phyloP scores from a whole-genome alignment of 495 filamentous ascomycete genomes.

The Daldinia bambusicola region DNA sequence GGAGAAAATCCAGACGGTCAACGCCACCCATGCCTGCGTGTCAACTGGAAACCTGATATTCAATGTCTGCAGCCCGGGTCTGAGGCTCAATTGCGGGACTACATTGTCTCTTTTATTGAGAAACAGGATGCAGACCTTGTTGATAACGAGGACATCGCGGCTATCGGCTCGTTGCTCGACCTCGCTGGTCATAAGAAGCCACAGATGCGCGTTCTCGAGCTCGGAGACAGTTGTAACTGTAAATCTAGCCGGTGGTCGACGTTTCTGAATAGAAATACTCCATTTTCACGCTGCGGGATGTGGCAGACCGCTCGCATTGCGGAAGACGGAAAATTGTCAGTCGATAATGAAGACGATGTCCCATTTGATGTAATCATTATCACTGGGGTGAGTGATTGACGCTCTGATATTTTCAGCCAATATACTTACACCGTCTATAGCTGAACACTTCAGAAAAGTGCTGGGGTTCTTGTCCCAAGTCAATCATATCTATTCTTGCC shows the following conservation, averaged over 20 bases:
- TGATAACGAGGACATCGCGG: no score
- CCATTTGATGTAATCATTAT: no score
- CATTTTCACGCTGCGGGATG: not conserved
- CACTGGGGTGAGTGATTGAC: no score
- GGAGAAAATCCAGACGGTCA: not conserved
- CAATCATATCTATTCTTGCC: no score
- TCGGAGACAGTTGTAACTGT: not conserved
- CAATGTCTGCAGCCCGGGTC: not conserved
- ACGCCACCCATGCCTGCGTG: not conserved
- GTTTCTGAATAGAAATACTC: not conserved
- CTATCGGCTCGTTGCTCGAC: no score
- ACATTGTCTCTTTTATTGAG: no score
- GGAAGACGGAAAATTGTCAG: not conserved
- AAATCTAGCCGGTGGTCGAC: not conserved
- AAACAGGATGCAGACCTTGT: not conserved
- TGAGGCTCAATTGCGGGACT: not conserved
- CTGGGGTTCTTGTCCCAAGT: not conserved
- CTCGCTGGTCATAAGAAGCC: no score
- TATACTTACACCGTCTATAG: not conserved
- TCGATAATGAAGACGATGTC: no score
- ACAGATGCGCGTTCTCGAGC: not conserved
- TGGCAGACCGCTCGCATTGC: not conserved
- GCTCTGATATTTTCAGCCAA: no score
- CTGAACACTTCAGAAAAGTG: not conserved
- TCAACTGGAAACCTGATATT: not conserved